Evolutionary conservation across 2,329 filamentous ascomycete genomes (phyloP), one percentile per base, ranked within the genome.

Genomic region (Verticillium alfalfae): DNA sequence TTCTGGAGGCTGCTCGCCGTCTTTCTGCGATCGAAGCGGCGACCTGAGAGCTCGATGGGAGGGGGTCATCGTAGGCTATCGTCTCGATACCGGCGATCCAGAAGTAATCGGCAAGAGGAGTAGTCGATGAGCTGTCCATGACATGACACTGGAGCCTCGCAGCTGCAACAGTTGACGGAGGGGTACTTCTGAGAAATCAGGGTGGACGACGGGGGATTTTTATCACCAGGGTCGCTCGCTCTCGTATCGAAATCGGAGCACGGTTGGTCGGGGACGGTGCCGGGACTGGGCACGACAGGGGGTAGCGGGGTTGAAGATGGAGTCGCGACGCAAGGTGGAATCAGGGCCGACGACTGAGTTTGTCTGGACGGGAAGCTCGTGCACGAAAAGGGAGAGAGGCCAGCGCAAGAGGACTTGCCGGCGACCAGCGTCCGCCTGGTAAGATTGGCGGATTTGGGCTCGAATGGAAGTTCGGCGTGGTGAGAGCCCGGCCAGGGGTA

Each of bases 31-130:
- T 89, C 60, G 84, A 87, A 22, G 80, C 78, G 62, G 85, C 84
- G 67, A 86, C 78, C 63, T 77, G 70, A 49, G 75, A 66, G 73
- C 73, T 63, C 65, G 75, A 66, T 70, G 66, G 75, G 59, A 75
- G 75, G 68, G 77, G 72, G 67, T 89, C 87, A 65, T 85, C 81
- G 77, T 89, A 89, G 61, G 84, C 82, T 67, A 89, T 81, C 64
- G 85, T 84, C 74, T 90, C 87, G 75, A 90, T 81, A 70, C 88
- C 88, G 67, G 88, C 88, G 72, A 90, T 89, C 88, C 88, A 90
- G 75, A 90, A 90, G 77, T 90, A 90, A 74, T 90, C 88, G 75
- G 88, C 88, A 73, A 90, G 80, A 71, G 88, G 88, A 66, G 81
- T 82, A 66, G 81, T 81, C 66, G 86, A 87, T 63, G 85, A 81